phyloP scores from a whole-genome alignment of 192 early-diverging fungal species.

The Pilobolus umbonatus region DNA sequence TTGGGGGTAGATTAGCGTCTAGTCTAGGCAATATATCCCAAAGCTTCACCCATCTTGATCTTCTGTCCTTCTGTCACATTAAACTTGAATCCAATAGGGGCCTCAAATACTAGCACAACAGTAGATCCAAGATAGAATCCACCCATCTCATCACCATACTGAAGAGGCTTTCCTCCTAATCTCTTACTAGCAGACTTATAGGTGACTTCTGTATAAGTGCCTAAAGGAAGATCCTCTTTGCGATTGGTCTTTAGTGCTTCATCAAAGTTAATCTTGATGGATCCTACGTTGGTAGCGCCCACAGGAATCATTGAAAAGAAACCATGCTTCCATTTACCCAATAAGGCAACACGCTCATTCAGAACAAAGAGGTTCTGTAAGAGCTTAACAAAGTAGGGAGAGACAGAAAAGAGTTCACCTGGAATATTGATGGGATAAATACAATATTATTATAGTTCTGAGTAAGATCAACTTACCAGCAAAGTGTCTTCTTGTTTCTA shows the following conservation, averaged over 20 bases:
- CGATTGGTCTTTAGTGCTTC: conserved; percentile 66
- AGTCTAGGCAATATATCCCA: conserved; percentile 48
- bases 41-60: conserved; percentile 76
- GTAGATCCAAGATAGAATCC: conserved; percentile 95
- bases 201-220: conserved; percentile 69
- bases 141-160: conserved; percentile 86
- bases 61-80: conserved; percentile 62
- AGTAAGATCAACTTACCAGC: too few relatives aligned
- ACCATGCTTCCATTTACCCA: conserved; percentile 90
- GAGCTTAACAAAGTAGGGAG: conserved; percentile 80
- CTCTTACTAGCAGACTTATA: conserved; percentile 60
- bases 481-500: conserved; percentile 85
- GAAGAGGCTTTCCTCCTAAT: conserved; percentile 63
- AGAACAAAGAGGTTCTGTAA: conserved; percentile 91
- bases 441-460: too few relatives aligned
- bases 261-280: conserved; percentile 93
- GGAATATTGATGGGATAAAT: too few relatives aligned
- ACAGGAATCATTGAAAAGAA: conserved; percentile 97
- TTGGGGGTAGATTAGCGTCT: too few relatives aligned
- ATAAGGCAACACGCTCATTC: conserved; percentile 92
- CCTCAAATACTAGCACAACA: conserved; percentile 95
- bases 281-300: conserved; percentile 97
- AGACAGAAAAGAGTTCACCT: conserved; percentile 94
- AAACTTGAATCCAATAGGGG: conserved; percentile 80
- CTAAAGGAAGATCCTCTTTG: conserved; percentile 54